Conservation (phyloP, 176 grass and related monocot species). For the Rhynchospora tenuis region DNA sequence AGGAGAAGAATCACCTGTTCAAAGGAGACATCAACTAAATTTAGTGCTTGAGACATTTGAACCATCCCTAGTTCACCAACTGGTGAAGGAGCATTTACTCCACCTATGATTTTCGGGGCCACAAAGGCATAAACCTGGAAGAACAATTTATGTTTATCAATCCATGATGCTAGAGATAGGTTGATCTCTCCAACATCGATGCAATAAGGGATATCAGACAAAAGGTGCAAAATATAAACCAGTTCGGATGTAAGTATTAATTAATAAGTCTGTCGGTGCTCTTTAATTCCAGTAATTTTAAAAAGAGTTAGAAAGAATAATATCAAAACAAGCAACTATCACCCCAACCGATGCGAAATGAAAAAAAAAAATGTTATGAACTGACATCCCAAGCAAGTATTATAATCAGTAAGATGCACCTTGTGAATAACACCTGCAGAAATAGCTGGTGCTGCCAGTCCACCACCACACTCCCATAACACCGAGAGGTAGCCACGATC, state of each 20-base stretch:
- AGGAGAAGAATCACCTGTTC: constrained; percentile 50
- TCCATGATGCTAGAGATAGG: neutral
- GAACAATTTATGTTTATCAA: constrained; percentile 18
- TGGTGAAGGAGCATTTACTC: constrained; percentile 84
- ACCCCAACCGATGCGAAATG: neutral
- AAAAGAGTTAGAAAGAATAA: neutral
- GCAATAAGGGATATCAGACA: neutral
- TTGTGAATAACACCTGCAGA: constrained; percentile 87
- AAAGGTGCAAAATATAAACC: neutral
- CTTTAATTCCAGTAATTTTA: neutral
- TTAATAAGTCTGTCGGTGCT: neutral
- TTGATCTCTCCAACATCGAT: neutral
- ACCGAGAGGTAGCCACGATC: constrained; percentile 86
- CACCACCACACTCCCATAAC: constrained; percentile 95
- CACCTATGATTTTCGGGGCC: constrained; percentile 93
- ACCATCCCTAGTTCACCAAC: constrained; percentile 87
- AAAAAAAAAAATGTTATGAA: neutral
- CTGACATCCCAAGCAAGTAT: neutral
- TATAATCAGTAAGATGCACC: constrained; percentile 24
- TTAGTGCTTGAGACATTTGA: constrained; percentile 89
- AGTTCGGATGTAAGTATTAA: neutral
- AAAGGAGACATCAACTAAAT: constrained; percentile 77
- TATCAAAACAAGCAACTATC: neutral
- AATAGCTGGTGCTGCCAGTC: constrained; percentile 76
- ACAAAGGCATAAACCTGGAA: constrained; percentile 73